Conservation (phyloP, 257 asterid species). For the Forsythia viridissima region DNA sequence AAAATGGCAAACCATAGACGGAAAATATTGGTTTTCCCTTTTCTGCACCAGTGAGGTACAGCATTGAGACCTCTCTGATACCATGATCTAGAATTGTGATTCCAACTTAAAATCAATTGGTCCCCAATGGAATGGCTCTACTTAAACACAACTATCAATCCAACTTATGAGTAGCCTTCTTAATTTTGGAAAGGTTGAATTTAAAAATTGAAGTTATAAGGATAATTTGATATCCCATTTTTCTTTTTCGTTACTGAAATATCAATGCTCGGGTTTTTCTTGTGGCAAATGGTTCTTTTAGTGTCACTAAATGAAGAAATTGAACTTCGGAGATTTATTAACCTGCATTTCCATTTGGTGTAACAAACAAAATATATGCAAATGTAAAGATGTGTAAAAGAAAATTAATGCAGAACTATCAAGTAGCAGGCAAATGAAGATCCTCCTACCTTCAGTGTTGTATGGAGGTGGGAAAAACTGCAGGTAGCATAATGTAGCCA, state of each 20-base stretch:
- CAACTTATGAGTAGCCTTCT: not conserved
- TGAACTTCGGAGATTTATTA: not conserved
- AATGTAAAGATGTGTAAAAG: not conserved
- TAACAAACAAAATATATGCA: not conserved
- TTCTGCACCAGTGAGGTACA: not conserved
- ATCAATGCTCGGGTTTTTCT: not conserved
- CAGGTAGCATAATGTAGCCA: conserved; percentile 74
- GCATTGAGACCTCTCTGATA: not conserved
- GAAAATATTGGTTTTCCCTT: not conserved
- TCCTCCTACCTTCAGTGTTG: conserved; percentile 49
- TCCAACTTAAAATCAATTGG: not conserved
- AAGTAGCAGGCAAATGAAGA: not conserved
- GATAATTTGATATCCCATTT: no score
- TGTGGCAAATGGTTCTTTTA: not conserved
- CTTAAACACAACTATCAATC: not conserved
- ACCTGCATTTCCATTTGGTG: not conserved
- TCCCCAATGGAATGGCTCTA: not conserved
- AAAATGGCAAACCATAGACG: not conserved
- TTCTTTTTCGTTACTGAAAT: no score
- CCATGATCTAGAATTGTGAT: not conserved
- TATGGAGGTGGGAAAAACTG: conserved; percentile 93
- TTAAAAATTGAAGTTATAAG: not conserved
- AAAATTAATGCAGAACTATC: not conserved
- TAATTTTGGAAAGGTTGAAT: not conserved
- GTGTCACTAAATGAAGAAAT: not conserved